A percentile compares a stretch with the other conserved stretches of the same genome.
Conservation (phyloP, 2,329 filamentous ascomycete species). For the Calonectria pauciramosa region DNA sequence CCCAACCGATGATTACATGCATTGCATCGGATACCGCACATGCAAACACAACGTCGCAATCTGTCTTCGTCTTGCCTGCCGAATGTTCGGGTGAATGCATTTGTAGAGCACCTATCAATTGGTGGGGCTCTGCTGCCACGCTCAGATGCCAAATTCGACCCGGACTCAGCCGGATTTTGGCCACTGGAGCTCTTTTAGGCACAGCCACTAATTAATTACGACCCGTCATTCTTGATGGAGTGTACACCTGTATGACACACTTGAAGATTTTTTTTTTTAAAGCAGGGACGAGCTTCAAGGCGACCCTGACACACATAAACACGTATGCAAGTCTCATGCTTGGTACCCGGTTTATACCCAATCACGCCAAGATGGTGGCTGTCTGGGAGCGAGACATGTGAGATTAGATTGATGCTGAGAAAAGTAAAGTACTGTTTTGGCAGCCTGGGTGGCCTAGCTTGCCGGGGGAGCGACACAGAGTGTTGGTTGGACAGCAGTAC, state of each 20-base stretch:
- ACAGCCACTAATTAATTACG: slow-evolving; percentile 26
- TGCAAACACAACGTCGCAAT: neutral
- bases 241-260: slow-evolving; percentile 20
- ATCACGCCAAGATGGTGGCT: slow-evolving; percentile 9
- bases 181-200: slow-evolving; percentile 28
- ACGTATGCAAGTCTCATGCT: neutral
- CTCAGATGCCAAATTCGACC: slow-evolving; percentile 25
- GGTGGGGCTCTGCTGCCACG: slow-evolving; percentile 13
- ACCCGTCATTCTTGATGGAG: slow-evolving; percentile 15
- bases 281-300: neutral
- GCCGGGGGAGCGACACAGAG: neutral
- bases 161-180: slow-evolving; percentile 34
- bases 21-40: neutral
- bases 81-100: slow-evolving; percentile 1
- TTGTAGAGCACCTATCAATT: neutral
- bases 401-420: slow-evolving; percentile 13
- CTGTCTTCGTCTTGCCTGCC: neutral
- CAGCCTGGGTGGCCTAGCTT: neutral
- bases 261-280: slow-evolving; percentile 26
- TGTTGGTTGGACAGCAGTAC: neutral
- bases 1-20: neutral
- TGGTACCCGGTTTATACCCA: slow-evolving; percentile 19
- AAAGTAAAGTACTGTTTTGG: slow-evolving; percentile 1
- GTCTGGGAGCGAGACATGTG: slow-evolving; percentile 17
- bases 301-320: slow-evolving; percentile 6